Conservation (phyloP, 2,329 filamentous ascomycete genomes). For the Penicillium sumatraense region DNA sequence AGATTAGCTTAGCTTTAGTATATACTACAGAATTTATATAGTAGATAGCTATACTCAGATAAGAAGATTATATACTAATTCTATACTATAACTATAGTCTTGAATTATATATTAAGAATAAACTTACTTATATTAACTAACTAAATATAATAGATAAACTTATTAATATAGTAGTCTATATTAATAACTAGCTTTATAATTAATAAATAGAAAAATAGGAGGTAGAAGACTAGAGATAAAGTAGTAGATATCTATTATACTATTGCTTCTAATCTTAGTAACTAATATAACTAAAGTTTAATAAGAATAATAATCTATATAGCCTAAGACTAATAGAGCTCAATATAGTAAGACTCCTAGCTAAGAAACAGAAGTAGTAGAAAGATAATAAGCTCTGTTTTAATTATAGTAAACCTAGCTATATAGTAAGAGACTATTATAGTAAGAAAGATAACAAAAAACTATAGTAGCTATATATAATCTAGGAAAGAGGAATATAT, state of each 20-base stretch:
- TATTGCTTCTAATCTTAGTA: neutral
- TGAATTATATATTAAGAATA: neutral
- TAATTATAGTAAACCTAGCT: constrained; percentile 3
- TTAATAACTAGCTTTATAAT: neutral
- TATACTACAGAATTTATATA: neutral
- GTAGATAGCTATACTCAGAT: neutral
- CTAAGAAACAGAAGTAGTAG: neutral
- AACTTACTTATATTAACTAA: neutral
- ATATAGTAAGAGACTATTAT: constrained; percentile 1
- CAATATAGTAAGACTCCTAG: neutral
- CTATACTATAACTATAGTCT: neutral
- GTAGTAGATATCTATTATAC: neutral
- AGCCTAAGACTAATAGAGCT: constrained; percentile 6
- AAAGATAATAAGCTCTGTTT: constrained; percentile 3
- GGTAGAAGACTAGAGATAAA: neutral
- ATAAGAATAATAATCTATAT: neutral
- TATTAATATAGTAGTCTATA: neutral
- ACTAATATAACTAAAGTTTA: neutral
- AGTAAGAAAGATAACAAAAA: neutral
- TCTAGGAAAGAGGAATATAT: neutral
- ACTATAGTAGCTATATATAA: neutral
- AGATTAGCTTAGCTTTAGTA: neutral
- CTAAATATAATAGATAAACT: neutral
- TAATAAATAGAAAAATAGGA: neutral
- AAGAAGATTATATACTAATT: neutral